A percentile compares a stretch with the other conserved stretches of the same genome.
Conservation (phyloP, 2,329 filamentous ascomycete species). For the Arthrobotrys entomopaga region DNA sequence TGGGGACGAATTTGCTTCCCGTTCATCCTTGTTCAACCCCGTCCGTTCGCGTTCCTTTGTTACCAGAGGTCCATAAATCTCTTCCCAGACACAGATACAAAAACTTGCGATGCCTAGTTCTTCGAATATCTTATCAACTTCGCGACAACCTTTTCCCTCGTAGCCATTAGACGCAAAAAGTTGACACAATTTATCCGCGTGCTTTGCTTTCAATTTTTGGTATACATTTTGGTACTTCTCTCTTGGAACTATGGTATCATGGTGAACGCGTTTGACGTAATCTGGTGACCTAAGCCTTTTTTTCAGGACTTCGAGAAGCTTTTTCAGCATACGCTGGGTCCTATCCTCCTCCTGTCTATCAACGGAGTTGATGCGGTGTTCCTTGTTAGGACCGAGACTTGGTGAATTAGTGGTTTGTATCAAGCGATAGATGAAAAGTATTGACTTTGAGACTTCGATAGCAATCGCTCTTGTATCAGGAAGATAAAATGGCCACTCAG, state of each 20-base stretch:
- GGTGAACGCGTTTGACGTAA: slow-evolving; percentile 83
- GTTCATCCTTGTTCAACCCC: slow-evolving; percentile 7
- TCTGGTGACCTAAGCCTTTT: slow-evolving; percentile 63
- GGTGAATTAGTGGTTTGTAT: background rate
- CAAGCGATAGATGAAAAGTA: slow-evolving; percentile 31
- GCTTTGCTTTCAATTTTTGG: slow-evolving; percentile 78
- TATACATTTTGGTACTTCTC: slow-evolving; percentile 84
- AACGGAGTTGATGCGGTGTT: background rate
- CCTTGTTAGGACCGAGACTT: background rate
- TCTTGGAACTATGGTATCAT: slow-evolving; percentile 83
- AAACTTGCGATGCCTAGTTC: slow-evolving; percentile 92
- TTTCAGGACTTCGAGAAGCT: slow-evolving; percentile 33
- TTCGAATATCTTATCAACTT: slow-evolving; percentile 88
- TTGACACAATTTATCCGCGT: slow-evolving; percentile 71
- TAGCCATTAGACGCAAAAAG: slow-evolving; percentile 74
- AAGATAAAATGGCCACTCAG: slow-evolving; percentile 40
- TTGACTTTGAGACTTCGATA: slow-evolving; percentile 15
- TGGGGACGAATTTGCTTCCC: slow-evolving; percentile 55
- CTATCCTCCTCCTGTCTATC: slow-evolving; percentile 16
- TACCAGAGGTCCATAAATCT: slow-evolving; percentile 73
- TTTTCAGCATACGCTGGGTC: slow-evolving; percentile 40
- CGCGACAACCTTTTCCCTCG: slow-evolving; percentile 82
- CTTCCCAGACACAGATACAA: slow-evolving; percentile 86
- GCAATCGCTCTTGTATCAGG: slow-evolving; percentile 38
- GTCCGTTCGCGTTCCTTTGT: background rate